Evolutionary conservation across 768 basidiomycete species (phyloP), one percentile per base, ranked within the genome.

Genomic region (Leccinum subtestaceum): DNA sequence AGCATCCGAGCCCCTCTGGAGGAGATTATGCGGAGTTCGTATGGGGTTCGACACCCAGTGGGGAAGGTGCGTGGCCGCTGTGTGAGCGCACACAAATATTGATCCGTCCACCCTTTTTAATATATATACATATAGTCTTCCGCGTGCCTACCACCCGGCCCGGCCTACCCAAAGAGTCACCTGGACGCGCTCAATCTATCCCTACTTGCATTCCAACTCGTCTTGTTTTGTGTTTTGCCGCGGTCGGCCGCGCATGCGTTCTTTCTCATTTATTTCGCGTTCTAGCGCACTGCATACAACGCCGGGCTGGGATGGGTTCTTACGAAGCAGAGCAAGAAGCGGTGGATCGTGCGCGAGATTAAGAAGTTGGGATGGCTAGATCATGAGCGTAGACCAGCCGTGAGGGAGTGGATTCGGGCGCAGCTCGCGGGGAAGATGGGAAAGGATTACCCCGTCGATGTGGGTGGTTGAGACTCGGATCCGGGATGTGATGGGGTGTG

Each of bases 351-450:
- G 48, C 79, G 84, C 31, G 84, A 88, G 65, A 80, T 98, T 2
- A 84, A 89, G 57, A 77, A 81, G 4, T 75, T 85, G 23, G 96
- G 93, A 4, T 98, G 95, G 95, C 82, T 99, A n/a, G 94, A 98
- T 70, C 78, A 79, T 63, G 68, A 78, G 48, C 80, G 86, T 21
- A 74, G 78, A 25, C 91, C 93, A 0, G 72, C 65, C 7, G 76
- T 91, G 58, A 81, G 90, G 58, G 67, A 78, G 45, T 99, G 97
- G 97, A 92, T 97, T 67, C 81, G 87, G 61, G 81, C 81, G 52
- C 94, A 98, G 67, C 80, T 98, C 2, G 85, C 79, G 17, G 92
- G 88, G 19, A 98, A 97, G 79, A 95, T 98, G 93, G 95, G 94
- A 45, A 85, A 86, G 62, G 93, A 93, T 64, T 98, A 97, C 72